phyloP scores from a whole-genome alignment of 306 rosid species.

The Gillenia trifoliata region DNA sequence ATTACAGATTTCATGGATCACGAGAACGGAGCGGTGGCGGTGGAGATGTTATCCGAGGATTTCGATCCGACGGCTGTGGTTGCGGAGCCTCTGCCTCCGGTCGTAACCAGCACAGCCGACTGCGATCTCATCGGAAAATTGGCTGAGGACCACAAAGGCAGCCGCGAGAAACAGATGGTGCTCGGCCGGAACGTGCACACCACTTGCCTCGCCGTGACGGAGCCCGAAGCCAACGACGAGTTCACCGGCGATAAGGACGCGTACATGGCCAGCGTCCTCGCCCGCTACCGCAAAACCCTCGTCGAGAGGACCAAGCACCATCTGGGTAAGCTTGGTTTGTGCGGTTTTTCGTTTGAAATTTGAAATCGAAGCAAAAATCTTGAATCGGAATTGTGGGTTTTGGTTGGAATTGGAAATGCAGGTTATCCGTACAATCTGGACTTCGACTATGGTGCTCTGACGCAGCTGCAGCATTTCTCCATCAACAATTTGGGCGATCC shows the following conservation, averaged over 20 bases:
- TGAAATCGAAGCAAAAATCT: not conserved
- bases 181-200: constrained; percentile 70
- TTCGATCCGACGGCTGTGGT: constrained; percentile 31
- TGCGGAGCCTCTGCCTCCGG: constrained; percentile 37
- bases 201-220: constrained; percentile 53
- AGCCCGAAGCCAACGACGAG: constrained; percentile 74
- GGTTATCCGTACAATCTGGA: constrained; percentile 94
- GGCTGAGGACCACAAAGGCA: constrained; percentile 6
- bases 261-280: constrained; percentile 74
- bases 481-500: constrained; percentile 98
- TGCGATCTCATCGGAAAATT: not conserved
- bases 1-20: not conserved
- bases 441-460: constrained; percentile 86
- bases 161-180: constrained; percentile 40
- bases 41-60: constrained; percentile 13
- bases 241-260: constrained; percentile 78
- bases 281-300: constrained; percentile 57
- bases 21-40: not conserved
- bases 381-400: not conserved
- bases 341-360: not conserved
- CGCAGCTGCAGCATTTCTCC: constrained; percentile 88
- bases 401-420: constrained; percentile 10
- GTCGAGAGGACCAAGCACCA: constrained; percentile 64
- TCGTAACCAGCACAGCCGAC: constrained; percentile 3
- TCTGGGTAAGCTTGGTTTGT: constrained; percentile 38